Evolutionary conservation across 2,329 filamentous ascomycete genomes (phyloP).

Genomic region (Diplocarpon rosae): DNA sequence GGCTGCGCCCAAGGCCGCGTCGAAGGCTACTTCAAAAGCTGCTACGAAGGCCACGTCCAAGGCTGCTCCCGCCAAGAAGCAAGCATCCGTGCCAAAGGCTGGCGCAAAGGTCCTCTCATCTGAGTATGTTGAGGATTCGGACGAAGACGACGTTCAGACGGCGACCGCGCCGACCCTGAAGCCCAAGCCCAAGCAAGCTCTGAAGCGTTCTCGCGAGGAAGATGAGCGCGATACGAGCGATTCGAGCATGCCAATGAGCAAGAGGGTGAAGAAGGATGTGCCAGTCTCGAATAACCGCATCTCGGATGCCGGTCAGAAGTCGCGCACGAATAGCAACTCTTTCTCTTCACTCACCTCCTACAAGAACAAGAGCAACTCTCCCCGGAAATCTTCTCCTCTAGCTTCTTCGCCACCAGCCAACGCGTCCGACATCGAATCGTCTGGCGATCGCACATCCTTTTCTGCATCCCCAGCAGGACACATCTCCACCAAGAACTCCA

Average conservation of each 20-base stretch:
- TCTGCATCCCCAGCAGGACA: slow-evolving; percentile 19
- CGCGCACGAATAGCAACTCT: slow-evolving; percentile 33
- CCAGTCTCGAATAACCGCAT: slow-evolving; percentile 25
- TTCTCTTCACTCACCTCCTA: slow-evolving; percentile 27
- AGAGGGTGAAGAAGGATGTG: slow-evolving; percentile 26
- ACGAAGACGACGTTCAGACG: slow-evolving; percentile 20
- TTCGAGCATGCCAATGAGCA: slow-evolving; percentile 23
- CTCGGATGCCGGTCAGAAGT: slow-evolving; percentile 39
- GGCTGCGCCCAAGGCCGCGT: background rate
- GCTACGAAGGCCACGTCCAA: slow-evolving; percentile 1
- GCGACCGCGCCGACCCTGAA: slow-evolving; percentile 22
- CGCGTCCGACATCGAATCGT: slow-evolving; percentile 46
- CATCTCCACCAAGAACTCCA: slow-evolving; percentile 14
- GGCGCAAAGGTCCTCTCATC: slow-evolving; percentile 25
- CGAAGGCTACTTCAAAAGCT: slow-evolving; percentile 1
- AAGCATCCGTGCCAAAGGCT: slow-evolving; percentile 10
- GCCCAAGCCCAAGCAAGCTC: slow-evolving; percentile 23
- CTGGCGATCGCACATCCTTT: slow-evolving; percentile 20
- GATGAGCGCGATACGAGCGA: slow-evolving; percentile 21
- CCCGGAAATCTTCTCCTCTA: slow-evolving; percentile 51
- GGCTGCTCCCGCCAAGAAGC: slow-evolving; percentile 6
- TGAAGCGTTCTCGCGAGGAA: slow-evolving; percentile 42
- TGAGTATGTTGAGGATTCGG: slow-evolving; percentile 26
- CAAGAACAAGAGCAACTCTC: slow-evolving; percentile 40
- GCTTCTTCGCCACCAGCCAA: slow-evolving; percentile 57